Base-by-base conservation (phyloP, 2,329 filamentous ascomycete species). In the Drechmeria coniospora region DNA sequence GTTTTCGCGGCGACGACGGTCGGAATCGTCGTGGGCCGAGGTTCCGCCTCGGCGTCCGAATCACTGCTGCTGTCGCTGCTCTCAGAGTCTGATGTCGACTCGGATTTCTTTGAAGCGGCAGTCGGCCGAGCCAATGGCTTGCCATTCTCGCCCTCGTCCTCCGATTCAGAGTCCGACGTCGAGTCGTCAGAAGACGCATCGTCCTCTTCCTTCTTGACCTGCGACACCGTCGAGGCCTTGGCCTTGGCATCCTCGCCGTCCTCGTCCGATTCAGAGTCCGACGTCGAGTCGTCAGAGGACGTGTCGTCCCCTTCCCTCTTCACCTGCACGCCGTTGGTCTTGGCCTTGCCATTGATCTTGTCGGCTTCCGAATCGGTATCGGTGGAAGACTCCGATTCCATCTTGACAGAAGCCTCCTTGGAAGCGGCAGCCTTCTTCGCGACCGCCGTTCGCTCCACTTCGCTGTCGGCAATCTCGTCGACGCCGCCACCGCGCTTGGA, bases 381-480 rank as follows among this genome's bases (percentile, higher is more conserved):
- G 31, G 44, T 50, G 28, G 41, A 38, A 6, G 38, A 33, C 13
- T 39, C 32, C 8, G 33, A 15, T 23, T 41, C 33, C 16, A 36
- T 16, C 30, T 49, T 38, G 22, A 33, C 17, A 8, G 28, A 23
- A 8, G 25, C 22, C 15, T 38, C 32, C 15, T 36, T 37, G 19
- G 23, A 17, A 15, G 32, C 23, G n/a, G 31, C 27, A 21, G n/a
- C n/a, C n/a, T n/a, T n/a, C n/a, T n/a, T n/a, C n/a, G n/a, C n/a
- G n/a, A n/a, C n/a, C 14, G 46, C 36, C 25, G 44, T 45, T 30
- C 49, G 49, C 33, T 57, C 55, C 39, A 38, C 49, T 38, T 59
- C 53, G 39, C 55, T 59, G 31, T 59, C 55, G 40, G 53, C 53
- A 32, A 59, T 56, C 34, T 57, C 55, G 14, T 53, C 49, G 23